Conservation (phyloP, 2,329 filamentous ascomycete genomes). For the Talaromyces sp. region DNA sequence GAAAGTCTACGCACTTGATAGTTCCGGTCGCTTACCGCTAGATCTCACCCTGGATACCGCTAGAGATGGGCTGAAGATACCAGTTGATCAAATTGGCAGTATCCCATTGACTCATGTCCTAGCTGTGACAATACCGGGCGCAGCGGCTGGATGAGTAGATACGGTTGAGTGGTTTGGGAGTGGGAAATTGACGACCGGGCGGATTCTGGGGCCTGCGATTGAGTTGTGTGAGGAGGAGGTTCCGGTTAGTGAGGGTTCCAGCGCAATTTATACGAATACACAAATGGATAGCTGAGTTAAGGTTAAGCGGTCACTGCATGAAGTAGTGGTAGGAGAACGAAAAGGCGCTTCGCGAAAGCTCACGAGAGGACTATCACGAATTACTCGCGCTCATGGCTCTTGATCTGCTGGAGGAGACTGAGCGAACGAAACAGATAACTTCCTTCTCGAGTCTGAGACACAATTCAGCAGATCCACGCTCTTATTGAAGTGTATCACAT, state of each 20-base stretch:
- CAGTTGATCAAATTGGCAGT: neutral
- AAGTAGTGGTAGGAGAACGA: neutral
- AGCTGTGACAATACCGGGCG: neutral
- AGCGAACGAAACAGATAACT: neutral
- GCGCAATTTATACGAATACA: neutral
- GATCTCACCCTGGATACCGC: neutral
- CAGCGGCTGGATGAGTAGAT: neutral
- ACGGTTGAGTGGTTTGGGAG: neutral
- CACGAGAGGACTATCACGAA: too few relatives aligned
- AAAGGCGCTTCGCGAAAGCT: neutral
- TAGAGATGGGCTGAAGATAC: neutral
- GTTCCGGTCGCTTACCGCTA: neutral
- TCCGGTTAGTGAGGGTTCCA: neutral
- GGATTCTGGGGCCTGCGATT: neutral
- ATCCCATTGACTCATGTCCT: neutral
- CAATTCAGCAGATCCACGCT: neutral
- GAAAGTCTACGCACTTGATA: neutral
- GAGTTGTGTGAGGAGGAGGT: neutral
- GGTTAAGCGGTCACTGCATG: too few relatives aligned
- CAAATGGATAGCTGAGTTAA: neutral
- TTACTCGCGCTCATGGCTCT: neutral
- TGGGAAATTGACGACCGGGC: neutral
- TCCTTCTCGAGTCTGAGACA: neutral
- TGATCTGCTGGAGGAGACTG: neutral
- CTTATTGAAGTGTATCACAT: neutral